A percentile compares a stretch with the other conserved stretches of the same genome.
phyloP scores from a whole-genome alignment of 2,329 filamentous ascomycete genomes.

The Teratosphaeria destructans region DNA sequence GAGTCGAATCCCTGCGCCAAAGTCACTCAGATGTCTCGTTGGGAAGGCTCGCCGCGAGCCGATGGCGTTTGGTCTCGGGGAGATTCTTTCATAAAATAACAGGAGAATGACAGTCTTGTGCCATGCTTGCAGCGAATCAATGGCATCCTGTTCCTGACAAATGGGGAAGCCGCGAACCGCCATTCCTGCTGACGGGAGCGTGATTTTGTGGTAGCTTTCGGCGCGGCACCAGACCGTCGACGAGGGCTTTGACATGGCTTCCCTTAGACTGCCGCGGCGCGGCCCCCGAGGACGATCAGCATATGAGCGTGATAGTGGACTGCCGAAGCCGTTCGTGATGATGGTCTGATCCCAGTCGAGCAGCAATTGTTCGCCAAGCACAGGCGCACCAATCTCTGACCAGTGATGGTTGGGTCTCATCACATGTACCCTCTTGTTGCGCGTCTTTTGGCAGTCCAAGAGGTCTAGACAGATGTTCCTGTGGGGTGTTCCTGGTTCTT shows the following conservation, averaged over 20 bases:
- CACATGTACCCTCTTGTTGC: too few species aligned
- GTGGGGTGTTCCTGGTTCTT: too few species aligned
- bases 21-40: too few species aligned
- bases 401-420: too few species aligned
- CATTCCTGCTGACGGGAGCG: neutral
- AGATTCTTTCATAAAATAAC: neutral
- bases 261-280: neutral
- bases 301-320: neutral
- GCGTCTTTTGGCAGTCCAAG: neutral
- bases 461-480: too few species aligned
- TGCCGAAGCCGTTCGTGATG: neutral
- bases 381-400: too few species aligned
- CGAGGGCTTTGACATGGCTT: neutral
- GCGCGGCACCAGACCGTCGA: neutral
- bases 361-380: neutral
- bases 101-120: too few species aligned
- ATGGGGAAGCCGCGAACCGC: neutral
- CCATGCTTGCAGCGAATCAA: neutral
- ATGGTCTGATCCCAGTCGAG: neutral
- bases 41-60: neutral
- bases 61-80: neutral
- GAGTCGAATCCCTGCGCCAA: constrained; percentile 55
- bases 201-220: neutral
- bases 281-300: neutral
- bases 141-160: neutral